phyloP scores from a whole-genome alignment of 495 filamentous ascomycete genomes.

The Talaromyces ruber region DNA sequence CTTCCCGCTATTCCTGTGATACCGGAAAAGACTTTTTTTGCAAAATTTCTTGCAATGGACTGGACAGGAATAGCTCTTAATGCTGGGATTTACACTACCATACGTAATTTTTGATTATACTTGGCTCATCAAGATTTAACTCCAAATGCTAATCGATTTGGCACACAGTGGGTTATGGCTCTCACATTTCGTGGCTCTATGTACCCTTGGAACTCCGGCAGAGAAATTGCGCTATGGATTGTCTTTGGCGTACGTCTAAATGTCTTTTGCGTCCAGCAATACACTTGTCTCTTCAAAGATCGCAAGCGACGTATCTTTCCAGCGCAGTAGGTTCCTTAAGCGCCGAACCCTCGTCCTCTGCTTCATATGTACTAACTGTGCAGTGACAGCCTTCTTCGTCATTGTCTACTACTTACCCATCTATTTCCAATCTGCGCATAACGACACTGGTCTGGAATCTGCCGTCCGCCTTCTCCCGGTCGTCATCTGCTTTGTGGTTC shows the following conservation, averaged over 20 bases:
- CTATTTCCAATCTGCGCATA: constrained; percentile 31
- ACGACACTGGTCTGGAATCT: constrained; percentile 18
- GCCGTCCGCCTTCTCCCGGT: constrained; percentile 18
- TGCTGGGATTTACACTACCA: background rate
- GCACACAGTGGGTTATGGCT: constrained; percentile 8
- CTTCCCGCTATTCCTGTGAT: background rate
- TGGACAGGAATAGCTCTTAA: background rate
- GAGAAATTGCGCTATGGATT: constrained; percentile 40
- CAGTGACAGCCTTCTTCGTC: background rate
- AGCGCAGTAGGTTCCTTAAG: constrained; percentile 26
- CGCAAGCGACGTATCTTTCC: constrained; percentile 39
- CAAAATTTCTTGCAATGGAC: background rate
- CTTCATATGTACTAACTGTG: background rate
- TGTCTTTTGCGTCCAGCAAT: constrained; percentile 36
- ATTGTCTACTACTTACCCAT: constrained; percentile 23
- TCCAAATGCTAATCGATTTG: background rate
- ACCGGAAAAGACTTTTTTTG: background rate
- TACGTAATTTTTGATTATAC: background rate
- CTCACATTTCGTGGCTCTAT: constrained; percentile 14
- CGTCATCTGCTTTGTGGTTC: background rate
- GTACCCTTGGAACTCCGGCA: constrained; percentile 41
- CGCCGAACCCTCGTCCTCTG: background rate
- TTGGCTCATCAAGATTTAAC: no score
- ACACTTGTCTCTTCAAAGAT: constrained; percentile 39
- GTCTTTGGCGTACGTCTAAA: constrained; percentile 36